Conservation (phyloP, 306 rosid genomes). For the Astragalus glycyphyllos region DNA sequence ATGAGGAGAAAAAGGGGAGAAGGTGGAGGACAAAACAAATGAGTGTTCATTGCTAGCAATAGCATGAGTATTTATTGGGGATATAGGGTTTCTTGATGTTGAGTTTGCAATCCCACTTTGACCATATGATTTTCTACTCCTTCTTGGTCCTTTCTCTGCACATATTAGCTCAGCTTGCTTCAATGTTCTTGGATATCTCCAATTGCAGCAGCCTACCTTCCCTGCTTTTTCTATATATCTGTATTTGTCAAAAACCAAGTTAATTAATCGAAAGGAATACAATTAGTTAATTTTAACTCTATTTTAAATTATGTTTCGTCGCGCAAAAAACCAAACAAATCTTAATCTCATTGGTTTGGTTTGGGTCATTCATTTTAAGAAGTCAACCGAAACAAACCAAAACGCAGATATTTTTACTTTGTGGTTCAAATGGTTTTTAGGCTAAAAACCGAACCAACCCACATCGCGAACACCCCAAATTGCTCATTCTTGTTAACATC, state of each 20-base stretch:
- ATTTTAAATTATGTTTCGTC: too few relatives aligned
- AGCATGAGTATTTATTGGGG: constrained; percentile 24
- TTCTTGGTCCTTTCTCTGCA: constrained; percentile 46
- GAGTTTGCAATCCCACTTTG: constrained; percentile 23
- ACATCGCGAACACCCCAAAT: too few relatives aligned
- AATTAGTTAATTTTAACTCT: too few relatives aligned
- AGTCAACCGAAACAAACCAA: too few relatives aligned
- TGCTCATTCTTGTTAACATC: too few relatives aligned
- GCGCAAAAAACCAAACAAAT: too few relatives aligned
- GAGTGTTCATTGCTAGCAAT: constrained; percentile 38
- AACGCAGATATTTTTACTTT: too few relatives aligned
- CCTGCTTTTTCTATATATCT: constrained; percentile 48
- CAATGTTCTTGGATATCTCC: constrained; percentile 40
- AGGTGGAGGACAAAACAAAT: constrained; percentile 32
- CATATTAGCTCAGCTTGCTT: constrained; percentile 39
- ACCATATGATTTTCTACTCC: constrained; percentile 28
- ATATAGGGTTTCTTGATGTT: constrained; percentile 25
- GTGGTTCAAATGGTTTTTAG: too few relatives aligned
- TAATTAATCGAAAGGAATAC: background rate
- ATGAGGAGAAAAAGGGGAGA: constrained; percentile 40
- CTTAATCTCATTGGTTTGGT: too few relatives aligned
- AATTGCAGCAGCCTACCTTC: constrained; percentile 42
- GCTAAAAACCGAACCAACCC: too few relatives aligned
- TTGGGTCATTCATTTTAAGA: too few relatives aligned
- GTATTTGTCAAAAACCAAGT: background rate